Evolutionary conservation across 805 yeast genomes (phyloP), one percentile per base, ranked within the genome.

Genomic region (Hanseniaspora valbyensis): DNA sequence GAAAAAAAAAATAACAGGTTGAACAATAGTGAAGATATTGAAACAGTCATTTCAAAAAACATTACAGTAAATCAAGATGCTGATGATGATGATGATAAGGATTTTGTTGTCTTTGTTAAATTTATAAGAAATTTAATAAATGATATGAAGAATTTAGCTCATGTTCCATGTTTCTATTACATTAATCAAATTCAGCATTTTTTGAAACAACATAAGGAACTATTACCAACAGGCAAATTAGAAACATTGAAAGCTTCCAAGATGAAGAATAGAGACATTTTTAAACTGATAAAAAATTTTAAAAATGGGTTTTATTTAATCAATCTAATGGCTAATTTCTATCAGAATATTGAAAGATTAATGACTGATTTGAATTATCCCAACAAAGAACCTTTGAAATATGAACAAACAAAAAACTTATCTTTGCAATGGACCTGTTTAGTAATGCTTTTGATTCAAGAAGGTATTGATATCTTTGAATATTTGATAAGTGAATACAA

Each of bases 371-470:
- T 29, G 26, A 42, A 42, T 30, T 42, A 42, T 21, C 37, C 44
- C 8, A 29, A 26, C n/a, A 42, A 42, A 13, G 36, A 42, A 10
- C 36, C 36, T 10, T 10, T 13, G 16, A 18, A 42, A 21, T 42
- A 29, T 30, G 36, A 29, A 42, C 8, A 30, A 28, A 29, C 22
- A 19, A 28, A 30, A 13, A 30, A 28, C 12, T 10, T 42, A 9
- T 25, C 44, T 19, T n/a, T 42, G 9, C 44, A 42, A 29, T 42
- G 44, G 44, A 29, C 44, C 3, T 42, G 44, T 30, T 18, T 42
- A 4, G 3, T 29, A 12, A 9, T 42, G 9, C 18, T 29, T 3
- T 12, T 18, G 10, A 42, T 42, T 29, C 18, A 30, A 29, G 36
- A 42, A n/a, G 33, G 21, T 16, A 42, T 42, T 18, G 19, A 42